A percentile compares a stretch with the other conserved stretches of the same genome.
These are phyloP conservation scores for Bipolaris zeicola DNA, from an alignment of 2,329 filamentous ascomycete species.

Conservation along the genomic window DNA sequence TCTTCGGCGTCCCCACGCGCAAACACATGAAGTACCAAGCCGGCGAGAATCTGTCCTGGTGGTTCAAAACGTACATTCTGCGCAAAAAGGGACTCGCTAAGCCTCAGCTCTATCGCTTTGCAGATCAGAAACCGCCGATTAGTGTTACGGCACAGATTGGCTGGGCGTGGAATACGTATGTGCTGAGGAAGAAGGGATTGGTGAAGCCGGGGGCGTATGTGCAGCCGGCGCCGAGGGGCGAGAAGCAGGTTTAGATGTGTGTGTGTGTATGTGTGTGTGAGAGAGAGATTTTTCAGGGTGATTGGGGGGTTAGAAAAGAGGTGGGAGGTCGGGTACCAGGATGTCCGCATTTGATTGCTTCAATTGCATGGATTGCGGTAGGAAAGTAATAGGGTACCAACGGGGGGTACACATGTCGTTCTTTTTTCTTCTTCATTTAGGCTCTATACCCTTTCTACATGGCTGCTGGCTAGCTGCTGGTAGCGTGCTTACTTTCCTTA, in stretches of 20 bases:
- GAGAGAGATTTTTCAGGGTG: too few relatives aligned
- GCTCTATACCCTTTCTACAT: conserved; percentile 11
- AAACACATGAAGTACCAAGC: conserved; percentile 48
- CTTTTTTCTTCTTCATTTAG: background rate
- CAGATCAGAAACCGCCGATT: conserved; percentile 21
- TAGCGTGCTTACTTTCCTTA: background rate
- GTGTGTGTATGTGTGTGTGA: too few relatives aligned
- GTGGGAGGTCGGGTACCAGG: too few relatives aligned
- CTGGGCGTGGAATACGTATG: conserved; percentile 27
- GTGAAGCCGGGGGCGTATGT: conserved; percentile 23
- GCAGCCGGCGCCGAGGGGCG: conserved; percentile 17
- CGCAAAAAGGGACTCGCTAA: conserved; percentile 44
- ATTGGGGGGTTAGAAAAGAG: too few relatives aligned
- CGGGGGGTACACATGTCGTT: background rate
- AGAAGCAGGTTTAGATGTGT: conserved; percentile 24
- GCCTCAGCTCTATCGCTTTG: conserved; percentile 49
- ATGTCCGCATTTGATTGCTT: too few relatives aligned
- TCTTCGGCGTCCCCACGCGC: conserved; percentile 55
- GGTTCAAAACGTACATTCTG: conserved; percentile 53
- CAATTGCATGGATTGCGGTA: background rate
- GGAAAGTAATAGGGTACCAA: background rate
- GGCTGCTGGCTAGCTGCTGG: background rate
- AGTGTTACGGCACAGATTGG: conserved; percentile 28
- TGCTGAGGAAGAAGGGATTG: conserved; percentile 27
- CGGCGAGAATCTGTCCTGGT: conserved; percentile 50